phyloP scores from a whole-genome alignment of 306 rosid genomes.

The Astragalus glycyphyllos region DNA sequence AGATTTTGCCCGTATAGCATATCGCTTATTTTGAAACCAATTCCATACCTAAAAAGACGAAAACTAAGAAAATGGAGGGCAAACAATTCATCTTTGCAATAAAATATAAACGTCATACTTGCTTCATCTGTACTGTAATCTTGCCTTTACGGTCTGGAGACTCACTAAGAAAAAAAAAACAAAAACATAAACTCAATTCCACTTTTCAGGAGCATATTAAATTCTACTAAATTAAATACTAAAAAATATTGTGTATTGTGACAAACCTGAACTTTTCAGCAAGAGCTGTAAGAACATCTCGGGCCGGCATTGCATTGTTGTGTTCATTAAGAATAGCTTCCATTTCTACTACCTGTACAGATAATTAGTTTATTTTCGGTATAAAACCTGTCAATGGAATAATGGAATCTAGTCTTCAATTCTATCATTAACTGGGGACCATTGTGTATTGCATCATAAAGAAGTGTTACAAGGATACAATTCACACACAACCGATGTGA shows the following conservation, averaged over 20 bases:
- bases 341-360: slow-evolving; percentile 84
- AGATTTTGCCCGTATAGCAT: slow-evolving; percentile 87
- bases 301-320: slow-evolving; percentile 83
- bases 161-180: slow-evolving; percentile 57
- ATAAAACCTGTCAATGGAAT: background rate
- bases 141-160: slow-evolving; percentile 86
- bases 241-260: slow-evolving; percentile 8
- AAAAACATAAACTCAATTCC: slow-evolving; percentile 29
- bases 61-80: slow-evolving; percentile 40
- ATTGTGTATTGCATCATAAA: slow-evolving; percentile 18
- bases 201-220: slow-evolving; percentile 31
- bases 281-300: slow-evolving; percentile 75
- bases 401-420: background rate
- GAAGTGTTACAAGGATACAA: no score
- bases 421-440: slow-evolving; percentile 1
- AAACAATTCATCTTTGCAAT: slow-evolving; percentile 6
- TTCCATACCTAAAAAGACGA: slow-evolving; percentile 83
- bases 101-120: slow-evolving; percentile 63
- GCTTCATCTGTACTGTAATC: slow-evolving; percentile 94
- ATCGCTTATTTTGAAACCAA: slow-evolving; percentile 98
- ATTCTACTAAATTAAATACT: slow-evolving; percentile 27
- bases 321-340: slow-evolving; percentile 83
- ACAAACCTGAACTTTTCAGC: slow-evolving; percentile 94
- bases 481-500: background rate
- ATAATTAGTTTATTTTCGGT: slow-evolving; percentile 28